Base-by-base conservation (phyloP, 169 alveolate species). In the Theileria parva region DNA sequence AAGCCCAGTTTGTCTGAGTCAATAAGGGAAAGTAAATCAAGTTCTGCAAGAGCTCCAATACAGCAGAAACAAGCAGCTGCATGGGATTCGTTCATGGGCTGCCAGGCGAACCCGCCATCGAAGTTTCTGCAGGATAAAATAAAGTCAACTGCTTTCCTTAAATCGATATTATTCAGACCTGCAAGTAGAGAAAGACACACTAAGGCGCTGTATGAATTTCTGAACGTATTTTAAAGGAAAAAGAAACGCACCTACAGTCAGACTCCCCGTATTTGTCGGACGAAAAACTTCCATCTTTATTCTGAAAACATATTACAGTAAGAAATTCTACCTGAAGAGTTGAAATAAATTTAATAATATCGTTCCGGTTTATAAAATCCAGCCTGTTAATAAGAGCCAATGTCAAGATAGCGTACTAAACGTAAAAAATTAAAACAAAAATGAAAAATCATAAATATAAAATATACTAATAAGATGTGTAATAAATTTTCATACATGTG, bases 21-120 rank as follows among this genome's bases (percentile, higher is more conserved):
- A 8, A 75, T 67, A 64, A 86, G 70, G 79, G 53, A 77, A 44
- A 86, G 9, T 55, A 63, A 86, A 50, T 86, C 86, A 70, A 73
- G 74, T 69, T 79, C 75, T 55, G 75, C 30, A 44, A 86, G 53
- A 70, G 86, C 90, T 9, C 97, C 98, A 25, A 96, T 94, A 69
- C 97, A 94, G 65, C 98, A 95, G 81, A 95, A 97, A n/a, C 96
- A 93, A 84, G 97, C 96, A 8, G 99, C 99, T 44, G 98, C 99
- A 86, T 97, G 99, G 30, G 97, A 92, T 87, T 97, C 99, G 15
- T 97, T 97, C 53, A 92, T 95, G 19, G 99, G 98, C 19, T 91
- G 89, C 88, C 98, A 97, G 13, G 99, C 98, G 80, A 96, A 97
- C 7, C 97, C 98, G 30, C 98, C 99, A 86, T 96, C 98, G 60